phyloP scores from a whole-genome alignment of 768 basidiomycete species.

The Tricholoma furcatifolium region DNA sequence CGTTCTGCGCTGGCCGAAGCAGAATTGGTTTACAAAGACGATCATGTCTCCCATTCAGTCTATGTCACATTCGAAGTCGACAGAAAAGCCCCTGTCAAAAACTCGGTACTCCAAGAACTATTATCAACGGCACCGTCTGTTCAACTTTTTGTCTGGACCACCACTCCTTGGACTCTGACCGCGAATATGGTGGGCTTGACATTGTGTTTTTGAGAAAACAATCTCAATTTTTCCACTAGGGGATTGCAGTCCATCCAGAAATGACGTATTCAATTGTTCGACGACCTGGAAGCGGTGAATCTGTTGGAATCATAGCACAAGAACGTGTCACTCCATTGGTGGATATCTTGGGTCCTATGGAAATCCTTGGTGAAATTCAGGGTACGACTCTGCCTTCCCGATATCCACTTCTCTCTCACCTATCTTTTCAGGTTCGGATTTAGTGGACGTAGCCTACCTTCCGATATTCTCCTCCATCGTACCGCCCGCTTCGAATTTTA shows the following conservation, averaged over 20 bases:
- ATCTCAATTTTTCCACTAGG: slow-evolving; percentile 42
- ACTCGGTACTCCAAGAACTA: slow-evolving; percentile 28
- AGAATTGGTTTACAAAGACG: slow-evolving; percentile 86
- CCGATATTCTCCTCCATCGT: slow-evolving; percentile 53
- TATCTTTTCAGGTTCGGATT: slow-evolving; percentile 38
- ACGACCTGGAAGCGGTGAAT: slow-evolving; percentile 12
- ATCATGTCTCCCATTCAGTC: slow-evolving; percentile 84
- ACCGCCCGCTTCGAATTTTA: slow-evolving; percentile 29
- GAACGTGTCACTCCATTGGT: slow-evolving; percentile 44
- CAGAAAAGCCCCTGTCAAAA: slow-evolving; percentile 17
- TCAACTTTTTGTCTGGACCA: slow-evolving; percentile 88
- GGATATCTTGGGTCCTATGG: slow-evolving; percentile 35
- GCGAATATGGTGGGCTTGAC: slow-evolving; percentile 79
- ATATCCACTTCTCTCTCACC: background rate
- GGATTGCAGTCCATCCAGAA: slow-evolving; percentile 81
- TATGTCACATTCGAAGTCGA: slow-evolving; percentile 81
- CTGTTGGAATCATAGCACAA: slow-evolving; percentile 46
- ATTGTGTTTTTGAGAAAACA: background rate
- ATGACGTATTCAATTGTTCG: slow-evolving; percentile 62
- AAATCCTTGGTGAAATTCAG: slow-evolving; percentile 34
- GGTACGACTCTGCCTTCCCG: slow-evolving; percentile 25
- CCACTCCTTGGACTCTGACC: slow-evolving; percentile 95
- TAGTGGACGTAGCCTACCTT: slow-evolving; percentile 60
- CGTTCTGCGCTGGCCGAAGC: slow-evolving; percentile 94
- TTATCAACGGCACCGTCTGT: slow-evolving; percentile 32